A percentile compares a stretch with the other conserved stretches of the same genome.
These are phyloP conservation scores for Solanum paucissectum DNA, from an alignment of 257 asterid genomes.

Conservation along the genomic window DNA sequence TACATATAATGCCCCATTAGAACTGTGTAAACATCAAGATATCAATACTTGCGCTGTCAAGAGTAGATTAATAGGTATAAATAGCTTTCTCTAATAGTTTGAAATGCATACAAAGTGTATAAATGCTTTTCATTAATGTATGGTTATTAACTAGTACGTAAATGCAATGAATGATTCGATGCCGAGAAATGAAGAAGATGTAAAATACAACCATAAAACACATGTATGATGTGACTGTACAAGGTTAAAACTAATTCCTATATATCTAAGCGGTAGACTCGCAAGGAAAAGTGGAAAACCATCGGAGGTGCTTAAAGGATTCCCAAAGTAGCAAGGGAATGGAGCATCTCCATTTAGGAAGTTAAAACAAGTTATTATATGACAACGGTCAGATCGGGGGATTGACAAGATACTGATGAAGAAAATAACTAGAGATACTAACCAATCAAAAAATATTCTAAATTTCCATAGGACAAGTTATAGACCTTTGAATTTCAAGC, in stretches of 20 bases:
- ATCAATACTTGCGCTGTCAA: neutral
- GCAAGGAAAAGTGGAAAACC: neutral
- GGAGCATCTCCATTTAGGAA: neutral
- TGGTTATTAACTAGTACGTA: neutral
- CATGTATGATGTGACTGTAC: neutral
- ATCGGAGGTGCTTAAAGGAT: neutral
- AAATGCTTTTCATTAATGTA: neutral
- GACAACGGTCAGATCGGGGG: neutral
- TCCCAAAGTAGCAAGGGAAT: neutral
- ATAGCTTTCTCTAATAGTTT: neutral
- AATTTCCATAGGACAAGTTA: neutral
- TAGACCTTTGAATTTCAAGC: neutral
- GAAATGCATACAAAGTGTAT: neutral
- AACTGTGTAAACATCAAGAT: slow-evolving; percentile 19
- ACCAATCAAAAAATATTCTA: neutral
- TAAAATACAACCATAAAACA: neutral
- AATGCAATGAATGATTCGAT: neutral
- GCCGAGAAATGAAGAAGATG: neutral
- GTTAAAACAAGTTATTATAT: neutral
- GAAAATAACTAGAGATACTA: neutral
- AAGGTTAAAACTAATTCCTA: neutral
- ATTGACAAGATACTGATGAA: neutral
- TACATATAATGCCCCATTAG: slow-evolving; percentile 3
- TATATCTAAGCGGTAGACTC: neutral
- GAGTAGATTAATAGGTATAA: neutral